Conservation (phyloP, 2,329 filamentous ascomycete species). For the Diaporthe ampelina region DNA sequence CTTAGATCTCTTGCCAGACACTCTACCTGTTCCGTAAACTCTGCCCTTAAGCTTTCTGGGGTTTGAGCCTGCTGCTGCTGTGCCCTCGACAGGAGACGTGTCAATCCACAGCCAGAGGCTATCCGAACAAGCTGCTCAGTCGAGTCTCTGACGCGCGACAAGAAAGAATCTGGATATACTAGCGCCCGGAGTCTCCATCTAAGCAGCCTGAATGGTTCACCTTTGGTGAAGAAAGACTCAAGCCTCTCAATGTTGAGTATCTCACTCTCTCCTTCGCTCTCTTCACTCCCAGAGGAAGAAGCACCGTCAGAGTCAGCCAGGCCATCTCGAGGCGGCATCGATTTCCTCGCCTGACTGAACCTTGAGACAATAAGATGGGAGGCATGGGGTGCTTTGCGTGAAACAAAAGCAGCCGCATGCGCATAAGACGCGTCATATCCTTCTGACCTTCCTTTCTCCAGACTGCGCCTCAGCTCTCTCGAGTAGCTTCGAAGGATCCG, state of each 20-base stretch:
- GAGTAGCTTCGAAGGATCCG: neutral
- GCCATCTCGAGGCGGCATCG: neutral
- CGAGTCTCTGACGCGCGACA: neutral
- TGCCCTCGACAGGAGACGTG: neutral
- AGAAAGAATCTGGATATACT: slow-evolving; percentile 6
- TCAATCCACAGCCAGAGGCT: neutral
- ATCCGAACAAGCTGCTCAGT: neutral
- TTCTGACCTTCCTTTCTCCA: neutral
- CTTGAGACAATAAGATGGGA: slow-evolving; percentile 1
- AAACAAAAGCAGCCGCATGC: neutral
- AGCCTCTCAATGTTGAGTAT: neutral
- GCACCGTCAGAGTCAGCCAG: neutral
- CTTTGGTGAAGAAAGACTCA: neutral
- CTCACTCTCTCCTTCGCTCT: neutral
- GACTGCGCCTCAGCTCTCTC: slow-evolving; percentile 3
- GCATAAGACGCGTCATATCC: neutral
- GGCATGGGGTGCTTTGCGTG: neutral
- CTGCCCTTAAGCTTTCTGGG: neutral
- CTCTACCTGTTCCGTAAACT: neutral
- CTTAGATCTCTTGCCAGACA: neutral
- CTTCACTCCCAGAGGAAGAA: neutral
- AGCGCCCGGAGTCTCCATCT: neutral
- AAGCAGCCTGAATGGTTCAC: slow-evolving; percentile 1
- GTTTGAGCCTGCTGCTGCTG: neutral
- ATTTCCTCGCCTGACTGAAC: neutral